Conservation (phyloP, 129 eudicot species). For the Helianthus annuus region HanXRQr2.0-SUNRISE NC_035438.2:21485953-21486452, state of each 20-base stretch:
- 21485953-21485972: not conserved
- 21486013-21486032: slow-evolving; percentile 66
- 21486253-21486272: slow-evolving; percentile 36
- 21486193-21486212: slow-evolving; percentile 56
- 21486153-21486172: slow-evolving; percentile 50
- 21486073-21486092: slow-evolving; percentile 61
- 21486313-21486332: slow-evolving; percentile 14
- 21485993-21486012: slow-evolving; percentile 67
- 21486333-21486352: slow-evolving; percentile 20
- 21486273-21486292: slow-evolving; percentile 3
- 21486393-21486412: slow-evolving; percentile 10
- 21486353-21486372: slow-evolving; percentile 3
- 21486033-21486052: slow-evolving; percentile 69
- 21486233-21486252: slow-evolving; percentile 56
- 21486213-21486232: slow-evolving; percentile 48
- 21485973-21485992: slow-evolving; percentile 36
- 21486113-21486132: slow-evolving; percentile 54
- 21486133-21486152: slow-evolving; percentile 49
- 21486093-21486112: slow-evolving; percentile 47
- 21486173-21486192: slow-evolving; percentile 57
- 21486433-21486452: not conserved
- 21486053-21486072: slow-evolving; percentile 67
- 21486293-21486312: slow-evolving; percentile 17
- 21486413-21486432: slow-evolving; percentile 31
- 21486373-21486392: slow-evolving; percentile 7